phyloP scores from a whole-genome alignment of 768 basidiomycete genomes.

The Trametes cubensis region DNA sequence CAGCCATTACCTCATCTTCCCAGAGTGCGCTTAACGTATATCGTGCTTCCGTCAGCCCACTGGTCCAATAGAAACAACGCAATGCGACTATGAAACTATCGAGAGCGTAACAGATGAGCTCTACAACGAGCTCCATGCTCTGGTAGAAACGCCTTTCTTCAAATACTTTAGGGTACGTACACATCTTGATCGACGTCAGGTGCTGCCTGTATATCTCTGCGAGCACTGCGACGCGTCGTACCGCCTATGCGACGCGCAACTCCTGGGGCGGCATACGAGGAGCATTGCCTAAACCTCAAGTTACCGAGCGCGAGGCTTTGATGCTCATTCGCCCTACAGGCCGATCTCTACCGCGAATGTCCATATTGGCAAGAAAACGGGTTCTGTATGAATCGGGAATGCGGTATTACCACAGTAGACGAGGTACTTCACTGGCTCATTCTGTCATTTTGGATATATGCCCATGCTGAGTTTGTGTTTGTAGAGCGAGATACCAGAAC shows the following conservation, averaged over 20 bases:
- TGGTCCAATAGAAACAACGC: slow-evolving; percentile 84
- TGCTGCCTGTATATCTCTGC: background rate
- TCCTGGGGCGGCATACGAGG: no score
- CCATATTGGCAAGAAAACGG: slow-evolving; percentile 97
- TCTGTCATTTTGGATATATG: slow-evolving; percentile 4
- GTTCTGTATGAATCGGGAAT: slow-evolving; percentile 88
- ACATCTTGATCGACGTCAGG: background rate
- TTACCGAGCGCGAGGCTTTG: background rate
- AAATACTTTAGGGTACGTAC: slow-evolving; percentile 82
- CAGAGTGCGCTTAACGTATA: slow-evolving; percentile 10
- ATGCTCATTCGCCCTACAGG: slow-evolving; percentile 46
- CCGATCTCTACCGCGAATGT: slow-evolving; percentile 93
- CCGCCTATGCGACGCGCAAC: background rate
- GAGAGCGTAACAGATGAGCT: slow-evolving; percentile 86
- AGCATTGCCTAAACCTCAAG: background rate
- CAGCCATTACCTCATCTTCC: background rate
- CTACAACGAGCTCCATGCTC: slow-evolving; percentile 69
- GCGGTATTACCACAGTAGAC: slow-evolving; percentile 89
- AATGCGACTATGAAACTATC: slow-evolving; percentile 92
- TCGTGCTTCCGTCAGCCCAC: slow-evolving; percentile 52
- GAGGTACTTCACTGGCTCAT: slow-evolving; percentile 58
- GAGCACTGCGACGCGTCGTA: background rate
- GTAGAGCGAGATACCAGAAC: slow-evolving; percentile 87
- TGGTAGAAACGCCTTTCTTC: slow-evolving; percentile 93
- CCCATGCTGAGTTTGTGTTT: background rate